phyloP scores from a whole-genome alignment of 768 basidiomycete species.

The Lactifluus echinatus region DNA sequence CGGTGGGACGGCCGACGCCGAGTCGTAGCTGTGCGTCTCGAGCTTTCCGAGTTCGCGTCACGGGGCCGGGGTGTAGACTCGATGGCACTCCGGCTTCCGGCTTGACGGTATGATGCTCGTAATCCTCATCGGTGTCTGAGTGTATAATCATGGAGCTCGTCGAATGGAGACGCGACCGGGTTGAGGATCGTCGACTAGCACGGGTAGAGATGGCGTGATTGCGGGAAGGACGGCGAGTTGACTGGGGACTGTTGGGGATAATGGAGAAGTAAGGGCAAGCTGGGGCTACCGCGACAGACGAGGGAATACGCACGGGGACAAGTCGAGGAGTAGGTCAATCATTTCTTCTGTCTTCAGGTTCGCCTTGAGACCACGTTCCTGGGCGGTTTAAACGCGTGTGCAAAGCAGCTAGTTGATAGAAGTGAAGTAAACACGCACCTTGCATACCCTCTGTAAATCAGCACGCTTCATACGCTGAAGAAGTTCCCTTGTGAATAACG shows the following conservation, averaged over 20 bases:
- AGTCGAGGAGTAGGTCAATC: constrained; percentile 63
- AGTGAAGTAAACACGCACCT: constrained; percentile 34
- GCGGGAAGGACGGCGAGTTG: constrained; percentile 13
- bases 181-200: constrained; percentile 6
- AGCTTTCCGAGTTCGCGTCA: constrained; percentile 53
- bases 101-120: constrained; percentile 17
- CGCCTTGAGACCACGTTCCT: constrained; percentile 77
- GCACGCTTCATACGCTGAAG: constrained; percentile 46
- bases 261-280: constrained; percentile 8
- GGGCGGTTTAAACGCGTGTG: constrained; percentile 10
- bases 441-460: constrained; percentile 51
- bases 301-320: constrained; percentile 17
- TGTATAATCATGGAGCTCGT: constrained; percentile 19
- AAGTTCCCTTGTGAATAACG: constrained; percentile 37
- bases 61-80: constrained; percentile 24
- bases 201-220: constrained; percentile 8
- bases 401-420: not conserved
- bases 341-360: constrained; percentile 76
- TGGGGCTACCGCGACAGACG: not conserved
- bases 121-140: constrained; percentile 20
- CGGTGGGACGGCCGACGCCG: constrained; percentile 62
- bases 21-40: constrained; percentile 62
- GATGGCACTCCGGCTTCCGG: constrained; percentile 23
- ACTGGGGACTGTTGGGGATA: constrained; percentile 20
- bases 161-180: constrained; percentile 18